A percentile compares a stretch with the other conserved stretches of the same genome.
Evolutionary conservation across 768 basidiomycete genomes (phyloP).

Genomic region (Ramaria rubella): DNA sequence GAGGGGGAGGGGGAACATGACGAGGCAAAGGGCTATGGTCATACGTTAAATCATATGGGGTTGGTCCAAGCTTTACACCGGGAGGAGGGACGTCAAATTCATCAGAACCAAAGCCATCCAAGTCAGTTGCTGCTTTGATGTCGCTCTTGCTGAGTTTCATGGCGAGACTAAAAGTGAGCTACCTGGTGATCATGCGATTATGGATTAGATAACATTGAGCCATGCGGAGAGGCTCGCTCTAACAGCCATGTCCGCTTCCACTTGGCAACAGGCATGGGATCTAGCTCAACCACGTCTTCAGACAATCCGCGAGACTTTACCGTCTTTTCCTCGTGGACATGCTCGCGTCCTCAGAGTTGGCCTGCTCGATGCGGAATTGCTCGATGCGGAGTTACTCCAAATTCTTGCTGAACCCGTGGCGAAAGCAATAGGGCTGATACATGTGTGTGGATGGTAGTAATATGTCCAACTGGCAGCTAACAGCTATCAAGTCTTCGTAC

Average conservation of each 20-base stretch:
- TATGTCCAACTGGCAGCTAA: not conserved
- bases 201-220: no score
- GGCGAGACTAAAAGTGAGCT: no score
- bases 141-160: no score
- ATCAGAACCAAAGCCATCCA: no score
- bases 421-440: constrained; percentile 60
- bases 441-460: constrained; percentile 40
- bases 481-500: constrained; percentile 41
- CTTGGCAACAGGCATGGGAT: constrained; percentile 63
- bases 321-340: constrained; percentile 22
- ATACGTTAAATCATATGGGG: no score
- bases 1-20: no score
- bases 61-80: no score
- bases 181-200: not conserved
- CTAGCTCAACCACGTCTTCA: constrained; percentile 49
- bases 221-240: no score
- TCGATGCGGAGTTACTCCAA: constrained; percentile 82
- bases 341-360: constrained; percentile 72
- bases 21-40: no score
- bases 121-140: no score
- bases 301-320: constrained; percentile 38
- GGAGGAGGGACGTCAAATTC: no score
- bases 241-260: constrained; percentile 17
- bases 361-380: constrained; percentile 84
- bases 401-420: constrained; percentile 77